Conservation (phyloP, 1,284 basidiomycete species). For the Pterulicium gracile region DNA sequence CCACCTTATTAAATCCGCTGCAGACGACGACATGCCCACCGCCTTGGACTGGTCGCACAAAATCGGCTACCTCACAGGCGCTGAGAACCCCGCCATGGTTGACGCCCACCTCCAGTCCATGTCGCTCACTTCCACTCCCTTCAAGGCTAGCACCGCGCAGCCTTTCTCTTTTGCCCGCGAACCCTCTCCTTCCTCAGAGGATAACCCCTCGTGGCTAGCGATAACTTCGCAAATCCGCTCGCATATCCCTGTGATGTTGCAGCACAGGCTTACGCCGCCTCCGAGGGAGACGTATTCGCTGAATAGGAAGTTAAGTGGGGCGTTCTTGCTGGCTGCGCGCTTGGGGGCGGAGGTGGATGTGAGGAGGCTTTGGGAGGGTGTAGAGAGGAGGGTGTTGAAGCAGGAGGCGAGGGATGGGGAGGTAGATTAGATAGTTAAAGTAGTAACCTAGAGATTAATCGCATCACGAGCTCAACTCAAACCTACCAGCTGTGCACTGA, state of each 20-base stretch:
- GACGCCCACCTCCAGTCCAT: slow-evolving; percentile 84
- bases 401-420: no score
- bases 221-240: slow-evolving; percentile 69
- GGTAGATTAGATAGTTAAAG: no score
- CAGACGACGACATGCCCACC: slow-evolving; percentile 53
- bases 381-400: slow-evolving; percentile 14
- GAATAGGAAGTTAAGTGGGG: slow-evolving; percentile 87
- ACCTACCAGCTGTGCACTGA: no score
- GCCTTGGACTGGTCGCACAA: slow-evolving; percentile 71
- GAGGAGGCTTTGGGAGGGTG: slow-evolving; percentile 56
- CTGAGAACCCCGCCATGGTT: slow-evolving; percentile 84
- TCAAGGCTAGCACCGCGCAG: slow-evolving; percentile 49
- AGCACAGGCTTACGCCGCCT: slow-evolving; percentile 83
- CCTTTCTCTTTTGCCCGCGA: slow-evolving; percentile 61
- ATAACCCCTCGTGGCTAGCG: slow-evolving; percentile 40
- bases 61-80: slow-evolving; percentile 85
- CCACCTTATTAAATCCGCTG: slow-evolving; percentile 69
- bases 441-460: no score
- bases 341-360: slow-evolving; percentile 64
- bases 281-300: slow-evolving; percentile 92
- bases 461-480: no score
- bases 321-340: slow-evolving; percentile 84
- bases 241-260: slow-evolving; percentile 87
- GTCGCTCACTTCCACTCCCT: slow-evolving; percentile 74
- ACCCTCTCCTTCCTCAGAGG: background rate